These are phyloP conservation scores for Fomitopsis betulina DNA, from an alignment of 1,284 basidiomycete species.

Conservation along the genomic window DNA sequence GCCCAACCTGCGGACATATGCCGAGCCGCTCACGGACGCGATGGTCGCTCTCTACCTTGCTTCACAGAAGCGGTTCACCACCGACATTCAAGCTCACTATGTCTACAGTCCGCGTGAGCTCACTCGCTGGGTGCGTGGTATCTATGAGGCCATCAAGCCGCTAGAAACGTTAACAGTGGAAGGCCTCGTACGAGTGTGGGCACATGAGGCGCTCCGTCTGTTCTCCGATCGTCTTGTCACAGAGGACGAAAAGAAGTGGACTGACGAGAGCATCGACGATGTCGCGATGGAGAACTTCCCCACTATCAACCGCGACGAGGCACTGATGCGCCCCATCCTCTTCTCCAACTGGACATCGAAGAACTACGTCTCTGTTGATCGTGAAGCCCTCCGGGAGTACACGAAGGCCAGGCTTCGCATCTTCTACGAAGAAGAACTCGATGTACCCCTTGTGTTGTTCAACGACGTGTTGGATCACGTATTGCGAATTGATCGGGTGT, in stretches of 20 bases:
- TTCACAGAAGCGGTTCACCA: conserved; percentile 93
- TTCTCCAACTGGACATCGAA: conserved; percentile 99
- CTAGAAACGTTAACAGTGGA: conserved; percentile 89
- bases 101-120: conserved; percentile 99
- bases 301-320: conserved; percentile 81
- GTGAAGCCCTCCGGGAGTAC: conserved; percentile 91
- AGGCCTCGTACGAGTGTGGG: conserved; percentile 96
- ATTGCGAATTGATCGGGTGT: conserved; percentile 96
- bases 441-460: conserved; percentile 97
- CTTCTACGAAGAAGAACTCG: conserved; percentile 97
- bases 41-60: conserved; percentile 97
- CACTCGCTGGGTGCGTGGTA: conserved; percentile 96
- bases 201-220: conserved; percentile 94
- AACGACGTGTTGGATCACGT: conserved; percentile 99
- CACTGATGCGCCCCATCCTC: conserved; percentile 85
- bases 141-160: conserved; percentile 95
- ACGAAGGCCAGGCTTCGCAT: conserved; percentile 94
- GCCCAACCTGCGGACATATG: conserved; percentile 89
- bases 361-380: conserved; percentile 92
- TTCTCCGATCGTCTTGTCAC: conserved; percentile 97
- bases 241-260: conserved; percentile 92
- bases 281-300: conserved; percentile 90
- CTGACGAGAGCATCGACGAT: conserved; percentile 88
- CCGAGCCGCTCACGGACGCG: conserved; percentile 93
- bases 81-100: conserved; percentile 96